Evolutionary conservation across 768 basidiomycete species (phyloP), one percentile per base, ranked within the genome.

Genomic region (Termitomyces sp.): DNA sequence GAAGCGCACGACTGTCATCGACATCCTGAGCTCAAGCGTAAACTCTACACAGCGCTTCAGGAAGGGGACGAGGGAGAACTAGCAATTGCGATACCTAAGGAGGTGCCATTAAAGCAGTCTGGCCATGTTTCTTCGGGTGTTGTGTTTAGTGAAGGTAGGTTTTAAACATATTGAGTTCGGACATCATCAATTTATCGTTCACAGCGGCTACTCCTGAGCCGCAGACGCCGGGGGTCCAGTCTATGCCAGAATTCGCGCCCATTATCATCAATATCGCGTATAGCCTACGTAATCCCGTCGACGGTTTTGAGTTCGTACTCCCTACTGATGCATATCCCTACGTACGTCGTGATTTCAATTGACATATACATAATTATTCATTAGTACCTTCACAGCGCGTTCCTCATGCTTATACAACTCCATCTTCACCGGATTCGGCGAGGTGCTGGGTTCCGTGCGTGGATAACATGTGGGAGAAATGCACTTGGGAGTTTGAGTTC

Each of bases 401-500:
- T 61, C 96, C 96, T 50, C 97, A 98, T 74, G 88, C 89, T 48
- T 98, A 89, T 68, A 93, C 95, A 3, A 89, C 87, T 4, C 88
- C 94, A 1, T 89, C 91, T 0, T 88, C 88, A 8, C 87, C 94
- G 6, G 93, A 95, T 68, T 82, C 93, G 18, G 95, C 96, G n/a
- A 81, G 97, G 67, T 95, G 93, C 66, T 99, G 97, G 97, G 88
- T 98, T n/a, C 97, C 97, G 14, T 99, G 97, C 67, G 73, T 98
- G 20, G 97, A 99, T 71, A 91, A 85, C 66, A 73, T 94, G 23
- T 96, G 94, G 92, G 95, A 97, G 72, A 88, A 93, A 66, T 97
- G 92, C 66, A 95, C 96, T 7, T 99, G 97, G 97, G 97, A 99
- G 68, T 89, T 98, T 58, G 93, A 98, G 72, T 93, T 97, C 71